Evolutionary conservation across 352 stramenopile genomes (phyloP), one percentile per base, ranked within the genome.

Genomic region (Pythium dissimile): DNA sequence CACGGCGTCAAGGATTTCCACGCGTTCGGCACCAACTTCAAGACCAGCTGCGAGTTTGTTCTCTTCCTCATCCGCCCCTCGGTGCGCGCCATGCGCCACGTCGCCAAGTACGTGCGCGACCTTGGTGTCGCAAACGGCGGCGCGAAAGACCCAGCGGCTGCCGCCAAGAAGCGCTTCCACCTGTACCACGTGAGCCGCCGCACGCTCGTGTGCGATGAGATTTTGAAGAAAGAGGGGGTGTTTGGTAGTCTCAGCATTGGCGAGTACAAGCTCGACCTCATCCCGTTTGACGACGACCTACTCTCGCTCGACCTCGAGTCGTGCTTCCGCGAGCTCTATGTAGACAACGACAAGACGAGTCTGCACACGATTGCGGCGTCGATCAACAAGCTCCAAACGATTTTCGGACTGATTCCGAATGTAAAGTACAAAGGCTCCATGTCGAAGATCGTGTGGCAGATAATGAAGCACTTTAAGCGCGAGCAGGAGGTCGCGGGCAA

Each of bases 241-340:
- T 89, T 95, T 54, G 80, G 84, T 16, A 89, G 80, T 41, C 66
- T 96, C 18, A 90, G 84, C 45, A 79, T 97, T 24, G 84, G 83
- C 38, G 89, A 97, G 54, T 95, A 96, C 72, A 89, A 87, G 34
- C 79, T 98, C 26, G 95, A 98, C 73, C 72, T 98, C 10, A 97
- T 98, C 55, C 95, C 96, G 2, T 85, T 98, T 20, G 96, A 98
- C 69, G 92, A 92, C 46, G 96, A 98, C 68, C 60, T 99, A 6
- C 63, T 98, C 10, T 97, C 85, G 64, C 81, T 98, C 28, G 96
- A 99, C 74, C 77, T 97, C 30, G 76, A 92, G 38, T 59, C 78
- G 37, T 89, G 88, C 39, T 94, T 97, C 62, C 74, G 77, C 34
- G 86, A 95, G 63, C 79, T 93, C 12, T 91, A 88, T 53, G 77